phyloP scores from a whole-genome alignment of 2,329 filamentous ascomycete species.

The Fonsecaea multimorphosa region DNA sequence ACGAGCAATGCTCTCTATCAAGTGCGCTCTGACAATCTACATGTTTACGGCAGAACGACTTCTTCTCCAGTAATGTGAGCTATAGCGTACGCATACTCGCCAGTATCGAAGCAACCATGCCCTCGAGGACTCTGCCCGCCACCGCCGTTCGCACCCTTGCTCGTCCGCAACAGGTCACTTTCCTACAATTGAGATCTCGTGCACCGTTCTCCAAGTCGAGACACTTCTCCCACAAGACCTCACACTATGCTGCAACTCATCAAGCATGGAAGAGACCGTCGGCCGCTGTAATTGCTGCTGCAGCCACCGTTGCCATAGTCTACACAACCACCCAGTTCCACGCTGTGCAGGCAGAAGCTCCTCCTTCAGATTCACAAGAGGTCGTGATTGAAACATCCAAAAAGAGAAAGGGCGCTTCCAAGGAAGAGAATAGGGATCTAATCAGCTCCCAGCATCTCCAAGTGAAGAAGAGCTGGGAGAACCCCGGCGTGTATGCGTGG shows the following conservation, averaged over 20 bases:
- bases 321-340: slow-evolving; percentile 40
- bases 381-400: slow-evolving; percentile 72
- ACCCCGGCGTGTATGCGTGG: slow-evolving; percentile 92
- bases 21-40: background rate
- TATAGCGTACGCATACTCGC: background rate
- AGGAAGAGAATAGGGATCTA: slow-evolving; percentile 75
- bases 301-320: slow-evolving; percentile 51
- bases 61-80: background rate
- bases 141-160: slow-evolving; percentile 15
- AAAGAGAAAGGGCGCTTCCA: slow-evolving; percentile 60
- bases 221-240: slow-evolving; percentile 18
- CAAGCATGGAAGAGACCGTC: slow-evolving; percentile 39
- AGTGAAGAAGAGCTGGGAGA: slow-evolving; percentile 79
- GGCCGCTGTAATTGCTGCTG: slow-evolving; percentile 48
- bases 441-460: slow-evolving; percentile 87
- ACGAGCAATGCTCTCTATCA: background rate
- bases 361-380: slow-evolving; percentile 54
- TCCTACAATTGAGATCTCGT: slow-evolving; percentile 10
- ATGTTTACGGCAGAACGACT: background rate
- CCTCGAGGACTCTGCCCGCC: slow-evolving; percentile 20
- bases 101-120: slow-evolving; percentile 12
- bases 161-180: slow-evolving; percentile 12
- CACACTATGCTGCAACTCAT: slow-evolving; percentile 12
- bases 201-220: slow-evolving; percentile 11
- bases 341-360: slow-evolving; percentile 57